Conservation (phyloP, 2,329 filamentous ascomycete genomes). For the Penicillium sp. region DNA sequence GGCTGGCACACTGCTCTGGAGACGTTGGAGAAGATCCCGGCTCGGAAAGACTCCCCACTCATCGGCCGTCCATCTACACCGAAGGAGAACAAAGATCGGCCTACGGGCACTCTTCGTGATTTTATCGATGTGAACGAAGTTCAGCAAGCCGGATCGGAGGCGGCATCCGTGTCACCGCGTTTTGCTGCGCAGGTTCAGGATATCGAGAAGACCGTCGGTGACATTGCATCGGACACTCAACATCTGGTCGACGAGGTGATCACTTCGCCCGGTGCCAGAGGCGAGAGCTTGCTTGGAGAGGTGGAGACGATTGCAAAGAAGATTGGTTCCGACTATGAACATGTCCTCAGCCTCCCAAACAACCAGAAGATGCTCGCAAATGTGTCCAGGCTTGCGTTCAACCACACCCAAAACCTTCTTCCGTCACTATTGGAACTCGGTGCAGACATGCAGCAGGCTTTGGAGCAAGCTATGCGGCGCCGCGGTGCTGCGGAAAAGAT, state of each 20-base stretch:
- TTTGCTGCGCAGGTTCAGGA: constrained; percentile 59
- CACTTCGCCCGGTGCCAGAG: constrained; percentile 58
- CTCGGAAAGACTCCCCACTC: constrained; percentile 43
- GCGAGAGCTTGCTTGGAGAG: constrained; percentile 69
- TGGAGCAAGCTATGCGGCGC: constrained; percentile 53
- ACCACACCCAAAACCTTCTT: constrained; percentile 60
- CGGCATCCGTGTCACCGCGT: constrained; percentile 54
- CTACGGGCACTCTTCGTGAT: constrained; percentile 62
- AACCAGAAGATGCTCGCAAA: constrained; percentile 61
- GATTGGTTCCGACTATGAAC: constrained; percentile 78
- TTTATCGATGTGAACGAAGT: constrained; percentile 71
- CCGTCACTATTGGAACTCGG: constrained; percentile 57
- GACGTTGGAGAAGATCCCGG: constrained; percentile 40
- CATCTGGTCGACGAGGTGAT: constrained; percentile 37
- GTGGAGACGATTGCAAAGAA: constrained; percentile 82
- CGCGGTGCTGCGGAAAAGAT: constrained; percentile 65
- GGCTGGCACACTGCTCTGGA: constrained; percentile 40
- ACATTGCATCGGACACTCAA: constrained; percentile 55
- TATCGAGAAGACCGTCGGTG: constrained; percentile 57
- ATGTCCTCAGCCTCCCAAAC: constrained; percentile 64
- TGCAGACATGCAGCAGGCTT: constrained; percentile 50
- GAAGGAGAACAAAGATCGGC: constrained; percentile 41
- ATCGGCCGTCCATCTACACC: constrained; percentile 40
- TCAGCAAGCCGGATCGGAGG: constrained; percentile 65
- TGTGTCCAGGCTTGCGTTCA: constrained; percentile 60